phyloP scores from a whole-genome alignment of 2,329 filamentous ascomycete species.

The Monosporascus cannonballus region DNA sequence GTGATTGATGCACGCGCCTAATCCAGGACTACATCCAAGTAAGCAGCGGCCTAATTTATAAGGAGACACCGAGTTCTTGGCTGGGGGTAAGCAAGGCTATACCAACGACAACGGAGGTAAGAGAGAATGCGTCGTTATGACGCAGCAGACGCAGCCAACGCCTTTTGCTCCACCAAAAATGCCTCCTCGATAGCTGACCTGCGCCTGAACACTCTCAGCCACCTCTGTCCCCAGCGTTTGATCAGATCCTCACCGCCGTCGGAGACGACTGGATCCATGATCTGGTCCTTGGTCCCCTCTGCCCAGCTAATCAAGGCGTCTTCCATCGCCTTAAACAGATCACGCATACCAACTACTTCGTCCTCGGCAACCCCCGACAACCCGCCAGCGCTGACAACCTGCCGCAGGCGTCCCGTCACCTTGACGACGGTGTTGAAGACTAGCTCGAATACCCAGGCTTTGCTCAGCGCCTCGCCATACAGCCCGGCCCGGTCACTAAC shows the following conservation, averaged over 20 bases:
- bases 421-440: conserved; percentile 84
- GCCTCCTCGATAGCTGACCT: conserved; percentile 82
- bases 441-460: conserved; percentile 81
- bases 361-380: conserved; percentile 44
- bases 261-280: conserved; percentile 54
- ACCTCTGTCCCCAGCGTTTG: conserved; percentile 75
- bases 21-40: too few species aligned
- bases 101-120: too few species aligned
- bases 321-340: conserved; percentile 75
- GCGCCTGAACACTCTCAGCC: conserved; percentile 78
- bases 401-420: conserved; percentile 78
- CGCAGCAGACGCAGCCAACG: background rate
- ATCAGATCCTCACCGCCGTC: conserved; percentile 61
- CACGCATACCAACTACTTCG: conserved; percentile 69
- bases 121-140: too few species aligned
- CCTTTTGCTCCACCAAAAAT: conserved; percentile 19
- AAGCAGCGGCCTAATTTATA: too few species aligned
- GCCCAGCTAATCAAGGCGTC: conserved; percentile 71
- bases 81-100: too few species aligned
- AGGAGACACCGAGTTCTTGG: too few species aligned
- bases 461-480: conserved; percentile 62
- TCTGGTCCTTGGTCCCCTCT: conserved; percentile 64
- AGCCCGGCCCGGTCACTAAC: conserved; percentile 44
- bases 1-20: too few species aligned
- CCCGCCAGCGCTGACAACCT: conserved; percentile 62